Percentiles rank a stretch among this genome's conserved stretches.
phyloP scores from a whole-genome alignment of 169 alveolate species.

The Theileria orientalis region DNA sequence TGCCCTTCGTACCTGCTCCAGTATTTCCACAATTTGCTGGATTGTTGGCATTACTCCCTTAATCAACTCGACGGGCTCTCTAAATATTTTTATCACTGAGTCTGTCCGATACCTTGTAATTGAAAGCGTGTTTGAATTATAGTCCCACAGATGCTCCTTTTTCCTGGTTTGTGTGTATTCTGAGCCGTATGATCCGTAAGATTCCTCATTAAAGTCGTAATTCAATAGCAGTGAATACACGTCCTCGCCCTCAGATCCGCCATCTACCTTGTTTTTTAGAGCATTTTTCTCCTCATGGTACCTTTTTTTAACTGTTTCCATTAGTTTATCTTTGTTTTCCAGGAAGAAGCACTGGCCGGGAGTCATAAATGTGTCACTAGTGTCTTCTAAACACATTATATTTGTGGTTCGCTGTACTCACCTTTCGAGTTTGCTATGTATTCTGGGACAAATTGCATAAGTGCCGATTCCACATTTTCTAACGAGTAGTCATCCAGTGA shows the following conservation, averaged over 20 bases:
- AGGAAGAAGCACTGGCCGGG: conserved; percentile 75
- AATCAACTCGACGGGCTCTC: conserved; percentile 61
- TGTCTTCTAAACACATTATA: not conserved
- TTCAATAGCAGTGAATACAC: conserved; percentile 27
- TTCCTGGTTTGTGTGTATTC: conserved; percentile 67
- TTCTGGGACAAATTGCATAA: conserved; percentile 59
- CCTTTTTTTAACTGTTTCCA: conserved; percentile 49
- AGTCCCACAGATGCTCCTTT: conserved; percentile 77
- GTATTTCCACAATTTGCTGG: conserved; percentile 72
- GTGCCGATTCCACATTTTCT: conserved; percentile 50
- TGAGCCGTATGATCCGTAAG: conserved; percentile 58
- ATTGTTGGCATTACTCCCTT: conserved; percentile 80
- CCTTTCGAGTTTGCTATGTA: conserved; percentile 30
- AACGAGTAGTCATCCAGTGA: conserved; percentile 16
- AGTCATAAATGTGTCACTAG: conserved; percentile 39
- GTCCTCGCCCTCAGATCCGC: not conserved
- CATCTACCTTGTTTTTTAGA: not conserved
- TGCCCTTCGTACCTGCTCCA: conserved; percentile 70
- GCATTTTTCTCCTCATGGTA: conserved; percentile 59
- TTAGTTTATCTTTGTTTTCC: conserved; percentile 71
- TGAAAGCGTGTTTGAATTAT: conserved; percentile 44
- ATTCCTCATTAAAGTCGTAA: conserved; percentile 56
- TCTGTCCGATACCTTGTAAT: not conserved
- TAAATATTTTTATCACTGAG: not conserved
- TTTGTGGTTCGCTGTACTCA: too few species aligned